Conservation (phyloP, 2,329 filamentous ascomycete species). For the Scleromitrula shiraiana region DNA sequence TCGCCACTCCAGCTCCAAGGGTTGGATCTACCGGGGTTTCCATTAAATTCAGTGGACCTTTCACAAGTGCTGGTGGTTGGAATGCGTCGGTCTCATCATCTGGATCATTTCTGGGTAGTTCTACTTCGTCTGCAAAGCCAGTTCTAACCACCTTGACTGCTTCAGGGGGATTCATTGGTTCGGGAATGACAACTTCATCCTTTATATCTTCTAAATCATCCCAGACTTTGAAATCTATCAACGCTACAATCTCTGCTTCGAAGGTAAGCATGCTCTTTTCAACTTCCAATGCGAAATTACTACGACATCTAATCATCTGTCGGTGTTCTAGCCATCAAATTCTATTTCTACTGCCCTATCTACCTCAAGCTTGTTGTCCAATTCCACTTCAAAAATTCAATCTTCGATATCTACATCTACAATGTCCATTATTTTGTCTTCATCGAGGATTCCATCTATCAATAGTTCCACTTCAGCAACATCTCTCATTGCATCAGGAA, state of each 20-base stretch:
- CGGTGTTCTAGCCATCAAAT: background rate
- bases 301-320: background rate
- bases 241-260: no score
- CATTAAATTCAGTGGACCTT: no score
- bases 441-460: background rate
- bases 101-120: constrained; percentile 9
- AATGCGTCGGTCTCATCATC: constrained; percentile 12
- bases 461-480: constrained; percentile 11
- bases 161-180: constrained; percentile 14
- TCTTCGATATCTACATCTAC: background rate
- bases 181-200: background rate
- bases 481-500: no score
- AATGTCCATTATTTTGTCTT: background rate
- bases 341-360: background rate
- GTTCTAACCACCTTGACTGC: constrained; percentile 12
- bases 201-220: background rate
- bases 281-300: no score
- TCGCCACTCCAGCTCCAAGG: background rate
- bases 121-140: constrained; percentile 1
- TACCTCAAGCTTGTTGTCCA: background rate
- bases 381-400: background rate
- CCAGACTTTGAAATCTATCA: constrained; percentile 5
- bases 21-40: no score
- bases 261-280: no score
- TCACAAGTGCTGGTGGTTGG: constrained; percentile 14